These are phyloP conservation scores for Metschnikowia kunwiensis DNA, from an alignment of 805 yeast genomes.

Conservation along the genomic window DNA sequence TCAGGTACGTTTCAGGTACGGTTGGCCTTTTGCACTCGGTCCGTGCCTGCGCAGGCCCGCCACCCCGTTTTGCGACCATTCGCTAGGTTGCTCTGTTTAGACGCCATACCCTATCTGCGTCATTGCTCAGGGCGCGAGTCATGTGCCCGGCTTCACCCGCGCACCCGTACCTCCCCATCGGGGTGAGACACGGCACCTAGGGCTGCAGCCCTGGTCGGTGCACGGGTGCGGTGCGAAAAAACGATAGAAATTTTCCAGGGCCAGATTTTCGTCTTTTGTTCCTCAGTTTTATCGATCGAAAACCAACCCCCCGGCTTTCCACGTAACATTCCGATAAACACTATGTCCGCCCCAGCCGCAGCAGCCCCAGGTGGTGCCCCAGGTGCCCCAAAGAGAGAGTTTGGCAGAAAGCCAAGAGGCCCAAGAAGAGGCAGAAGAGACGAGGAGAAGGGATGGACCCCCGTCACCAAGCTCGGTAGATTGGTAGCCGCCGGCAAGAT, in stretches of 20 bases:
- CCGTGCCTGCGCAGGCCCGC: too few species aligned
- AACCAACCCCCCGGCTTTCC: slow-evolving; percentile 72
- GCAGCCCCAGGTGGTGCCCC: slow-evolving; percentile 17
- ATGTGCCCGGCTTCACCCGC: background rate
- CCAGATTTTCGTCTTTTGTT: slow-evolving; percentile 10
- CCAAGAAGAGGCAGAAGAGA: slow-evolving; percentile 58
- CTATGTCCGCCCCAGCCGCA: slow-evolving; percentile 43
- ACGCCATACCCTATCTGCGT: too few species aligned
- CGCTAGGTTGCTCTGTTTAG: too few species aligned
- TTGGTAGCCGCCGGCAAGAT: slow-evolving; percentile 98
- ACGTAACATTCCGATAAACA: slow-evolving; percentile 61
- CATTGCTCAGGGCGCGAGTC: background rate
- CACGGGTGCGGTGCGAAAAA: slow-evolving; percentile 3
- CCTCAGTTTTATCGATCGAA: slow-evolving; percentile 51
- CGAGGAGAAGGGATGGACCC: slow-evolving; percentile 99
- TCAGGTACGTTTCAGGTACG: too few species aligned
- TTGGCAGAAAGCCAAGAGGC: slow-evolving; percentile 56
- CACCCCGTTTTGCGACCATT: too few species aligned
- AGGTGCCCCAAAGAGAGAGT: slow-evolving; percentile 46
- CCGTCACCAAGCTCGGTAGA: slow-evolving; percentile 99
- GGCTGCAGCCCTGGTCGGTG: slow-evolving; percentile 8
- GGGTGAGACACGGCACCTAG: slow-evolving; percentile 2
- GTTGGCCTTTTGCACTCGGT: too few species aligned
- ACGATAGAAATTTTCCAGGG: background rate
- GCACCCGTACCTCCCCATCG: background rate